Evolutionary conservation across 352 stramenopile genomes (phyloP), one percentile per base, ranked within the genome.

Genomic region (Phytophthora ramorum): DNA sequence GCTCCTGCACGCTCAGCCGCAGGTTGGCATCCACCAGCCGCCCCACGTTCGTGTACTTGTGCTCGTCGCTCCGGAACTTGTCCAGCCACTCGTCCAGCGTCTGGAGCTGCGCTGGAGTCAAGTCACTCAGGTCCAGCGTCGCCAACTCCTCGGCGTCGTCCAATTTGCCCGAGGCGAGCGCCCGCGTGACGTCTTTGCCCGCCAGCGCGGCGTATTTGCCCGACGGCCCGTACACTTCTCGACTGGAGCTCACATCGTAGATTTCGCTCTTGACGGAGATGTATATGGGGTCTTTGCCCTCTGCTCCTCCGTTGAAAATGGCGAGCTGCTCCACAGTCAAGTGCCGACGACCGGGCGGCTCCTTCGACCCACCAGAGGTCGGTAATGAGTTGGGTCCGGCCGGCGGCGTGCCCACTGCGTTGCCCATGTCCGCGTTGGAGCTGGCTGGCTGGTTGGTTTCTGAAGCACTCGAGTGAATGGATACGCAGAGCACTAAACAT

Each of bases 211-310:
- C 75, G 61, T 97, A 96, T 10, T 80, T 76, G 19, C 94, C 95
- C n/a, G 77, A 83, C 7, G 88, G 83, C 30, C 95, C 95, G 68
- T 98, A 99, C 64, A 96, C 86, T 44, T 97, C 80, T 22, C 79
- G 61, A 58, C 87, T 92, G 17, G 79, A 76, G 22, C 78, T 95
- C 22, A 98, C 95, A 76, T 99, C 95, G 80, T 98, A 99, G 2
- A 99, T 90, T 14, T 93, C 93, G 22, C 95, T 94, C 58, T 85
- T 77, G 5, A 98, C 55, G 7, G 92, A 92, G 4, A 99, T 78
- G 75, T 98, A 98, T 13, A 98, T 90, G 10, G 88, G 85, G 19
- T 92, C 92, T 26, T 82, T 64, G 69, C 86, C 58, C 9, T 69
- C 80, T 2, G 26, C 47, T 22, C 17, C 44, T 14, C 93, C 95